phyloP scores from a whole-genome alignment of 1,284 basidiomycete genomes.

The Fistulina hepatica region DNA sequence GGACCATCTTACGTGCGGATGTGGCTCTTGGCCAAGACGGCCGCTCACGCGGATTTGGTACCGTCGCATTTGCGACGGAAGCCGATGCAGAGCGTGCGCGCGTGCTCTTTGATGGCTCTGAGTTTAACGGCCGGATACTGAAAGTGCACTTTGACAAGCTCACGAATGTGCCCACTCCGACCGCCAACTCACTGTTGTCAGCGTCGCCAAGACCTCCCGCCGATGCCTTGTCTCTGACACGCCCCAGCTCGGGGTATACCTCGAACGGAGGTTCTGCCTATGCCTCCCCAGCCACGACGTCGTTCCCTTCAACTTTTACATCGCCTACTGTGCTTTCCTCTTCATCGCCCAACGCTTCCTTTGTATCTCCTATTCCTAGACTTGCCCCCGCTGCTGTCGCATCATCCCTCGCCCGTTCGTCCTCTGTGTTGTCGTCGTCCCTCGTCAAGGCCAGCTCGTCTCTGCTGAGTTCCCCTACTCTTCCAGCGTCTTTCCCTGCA shows the following conservation, averaged over 20 bases:
- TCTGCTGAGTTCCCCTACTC: too few relatives aligned
- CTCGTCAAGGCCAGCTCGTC: too few relatives aligned
- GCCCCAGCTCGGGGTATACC: neutral
- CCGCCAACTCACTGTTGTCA: neutral
- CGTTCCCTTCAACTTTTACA: neutral
- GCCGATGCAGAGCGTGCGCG: constrained; percentile 82
- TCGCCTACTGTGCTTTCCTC: too few relatives aligned
- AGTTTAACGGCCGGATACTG: constrained; percentile 74
- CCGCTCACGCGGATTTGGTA: constrained; percentile 80
- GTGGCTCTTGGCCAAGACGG: constrained; percentile 82
- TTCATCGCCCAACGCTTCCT: too few relatives aligned
- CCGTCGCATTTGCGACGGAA: constrained; percentile 76
- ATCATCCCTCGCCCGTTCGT: neutral
- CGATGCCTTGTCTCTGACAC: constrained; percentile 1
- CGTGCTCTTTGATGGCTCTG: constrained; percentile 82
- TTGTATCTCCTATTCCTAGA: too few relatives aligned
- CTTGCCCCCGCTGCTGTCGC: too few relatives aligned
- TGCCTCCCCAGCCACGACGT: constrained; percentile 6
- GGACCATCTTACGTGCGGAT: constrained; percentile 80
- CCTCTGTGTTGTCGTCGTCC: too few relatives aligned
- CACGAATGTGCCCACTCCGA: constrained; percentile 17
- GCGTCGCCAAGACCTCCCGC: neutral
- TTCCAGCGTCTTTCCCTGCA: too few relatives aligned
- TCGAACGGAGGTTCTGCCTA: constrained; percentile 4
- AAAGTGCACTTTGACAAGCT: constrained; percentile 86